Evolutionary conservation across 768 basidiomycete species (phyloP), one percentile per base, ranked within the genome.

Genomic region (Tremella mesenterica): DNA sequence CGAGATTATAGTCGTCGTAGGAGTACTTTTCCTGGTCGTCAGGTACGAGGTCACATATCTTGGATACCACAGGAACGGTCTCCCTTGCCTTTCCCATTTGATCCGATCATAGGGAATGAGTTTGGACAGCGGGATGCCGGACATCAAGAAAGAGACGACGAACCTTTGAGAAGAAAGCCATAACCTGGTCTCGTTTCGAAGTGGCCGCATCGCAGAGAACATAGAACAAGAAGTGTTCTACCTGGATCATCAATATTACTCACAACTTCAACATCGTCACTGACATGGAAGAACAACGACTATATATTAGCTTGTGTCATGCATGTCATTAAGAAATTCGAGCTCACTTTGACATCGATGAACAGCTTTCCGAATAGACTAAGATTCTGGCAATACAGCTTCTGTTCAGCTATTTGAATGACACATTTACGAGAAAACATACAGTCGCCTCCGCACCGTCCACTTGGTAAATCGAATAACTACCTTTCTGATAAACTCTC

Each of bases 311-410:
- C 52, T 51, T 13, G n/a, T 30, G 27, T 48, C 52, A 41, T 2
- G 18, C 9, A 3, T 18, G 6, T 46, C 2, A 48, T 14, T 43
- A 1, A n/a, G 25, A 20, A 33, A 50, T 33, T 3, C 3, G n/a
- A 25, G 49, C 65, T 75, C 10, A 92, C 93, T 75, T 99, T 99
- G 58, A 92, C 85, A 65, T 97, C 95, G 65, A 97, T 96, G 72
- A 99, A 97, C n/a, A 97, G 78, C 73, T 97, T 97, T 27, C 92
- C 93, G 66, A 96, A 97, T 6, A 97, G 78, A 16, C 90, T 86
- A 27, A 99, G 76, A 66, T 93, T 93, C 72, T 97, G 93, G 72
- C 92, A 97, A 67, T 92, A 97, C 4, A 96, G 79, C 93, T 96
- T 68, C 2, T 13, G 23, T 10, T 21, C 13, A 27, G 30, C 33